phyloP scores from a whole-genome alignment of 148 eudicot species.

The Vaccinium corymbosum region DNA sequence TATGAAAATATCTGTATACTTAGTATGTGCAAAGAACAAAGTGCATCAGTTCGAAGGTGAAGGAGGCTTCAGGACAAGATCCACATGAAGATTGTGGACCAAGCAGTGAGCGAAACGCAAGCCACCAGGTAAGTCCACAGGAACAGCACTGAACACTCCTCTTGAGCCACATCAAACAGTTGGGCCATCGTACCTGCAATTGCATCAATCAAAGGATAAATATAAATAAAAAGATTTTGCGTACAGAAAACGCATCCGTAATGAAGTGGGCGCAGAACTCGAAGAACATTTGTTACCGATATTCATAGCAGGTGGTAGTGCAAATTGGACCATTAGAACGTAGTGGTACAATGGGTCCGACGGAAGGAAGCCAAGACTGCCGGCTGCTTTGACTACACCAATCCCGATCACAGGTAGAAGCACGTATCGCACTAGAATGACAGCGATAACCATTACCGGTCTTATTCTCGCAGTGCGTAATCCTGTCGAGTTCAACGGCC shows the following conservation, averaged over 20 bases:
- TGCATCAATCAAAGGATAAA: neutral
- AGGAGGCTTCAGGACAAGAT: constrained; percentile 33
- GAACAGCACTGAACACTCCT: constrained; percentile 55
- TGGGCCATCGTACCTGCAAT: constrained; percentile 55
- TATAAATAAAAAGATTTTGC: neutral
- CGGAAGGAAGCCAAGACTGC: constrained; percentile 62
- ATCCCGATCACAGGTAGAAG: constrained; percentile 65
- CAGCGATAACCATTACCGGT: constrained; percentile 32
- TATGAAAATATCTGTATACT: neutral
- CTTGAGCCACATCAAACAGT: constrained; percentile 55
- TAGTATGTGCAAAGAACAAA: neutral
- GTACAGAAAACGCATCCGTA: neutral
- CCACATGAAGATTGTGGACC: constrained; percentile 68
- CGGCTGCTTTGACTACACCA: constrained; percentile 59
- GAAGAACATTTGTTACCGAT: constrained; percentile 31
- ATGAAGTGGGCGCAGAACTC: neutral
- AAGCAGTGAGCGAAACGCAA: constrained; percentile 45
- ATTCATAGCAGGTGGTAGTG: constrained; percentile 89
- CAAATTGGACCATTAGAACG: constrained; percentile 73
- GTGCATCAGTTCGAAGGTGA: neutral
- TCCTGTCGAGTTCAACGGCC: constrained; percentile 38
- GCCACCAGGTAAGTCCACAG: constrained; percentile 63
- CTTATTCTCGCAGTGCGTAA: constrained; percentile 40
- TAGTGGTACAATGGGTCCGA: constrained; percentile 66
- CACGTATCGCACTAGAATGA: constrained; percentile 53